Evolutionary conservation across 2,329 filamentous ascomycete species (phyloP), one percentile per base, ranked within the genome.

Genomic region (Cryphonectria parasitica): DNA sequence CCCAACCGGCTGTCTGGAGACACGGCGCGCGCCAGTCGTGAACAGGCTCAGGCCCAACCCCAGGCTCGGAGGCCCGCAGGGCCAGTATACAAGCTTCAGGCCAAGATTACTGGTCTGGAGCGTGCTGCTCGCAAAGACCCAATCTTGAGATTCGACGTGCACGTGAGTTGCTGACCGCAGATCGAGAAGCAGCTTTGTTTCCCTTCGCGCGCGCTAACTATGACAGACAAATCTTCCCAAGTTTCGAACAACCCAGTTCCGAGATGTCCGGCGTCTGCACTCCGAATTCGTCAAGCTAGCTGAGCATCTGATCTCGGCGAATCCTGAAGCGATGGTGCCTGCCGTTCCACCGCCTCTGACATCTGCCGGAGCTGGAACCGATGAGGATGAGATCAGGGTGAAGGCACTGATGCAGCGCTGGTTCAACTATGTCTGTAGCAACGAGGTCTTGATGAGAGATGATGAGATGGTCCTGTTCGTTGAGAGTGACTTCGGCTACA

Each of bases 401-500:
- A 98, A 98, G 82, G 89, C 90, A 1, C 88, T 93, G 11, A 88
- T 99, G 84, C 96, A 99, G 82, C 88, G 94, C 78, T 99, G 96
- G 96, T 87, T 99, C 76, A 98, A 97, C 80, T 92, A 93, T 71
- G 92, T 99, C 28, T 97, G 96, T 82, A 89, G 89, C 77, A 98
- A 96, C 76, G 95, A 98, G 49, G 90, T 97, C 0, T 88, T 99
- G 10, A 97, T 97, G 85, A 90, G 92, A 73, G 96, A 99, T 79
- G 95, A 98, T 73, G 96, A 99, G 82, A 95, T 98, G 90, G 90
- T 98, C 6, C 90, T 98, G 72, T 99, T 99, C 77, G 94, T 99
- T n/a, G 96, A 99, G 82, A 97, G 94, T 78, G 96, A 99, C 80
- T 98, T 98, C 80, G 96, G 96, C 56, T 99, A 99, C 81, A 98